Evolutionary conservation across 2,329 filamentous ascomycete genomes (phyloP).

Genomic region (Volutella citrinella): DNA sequence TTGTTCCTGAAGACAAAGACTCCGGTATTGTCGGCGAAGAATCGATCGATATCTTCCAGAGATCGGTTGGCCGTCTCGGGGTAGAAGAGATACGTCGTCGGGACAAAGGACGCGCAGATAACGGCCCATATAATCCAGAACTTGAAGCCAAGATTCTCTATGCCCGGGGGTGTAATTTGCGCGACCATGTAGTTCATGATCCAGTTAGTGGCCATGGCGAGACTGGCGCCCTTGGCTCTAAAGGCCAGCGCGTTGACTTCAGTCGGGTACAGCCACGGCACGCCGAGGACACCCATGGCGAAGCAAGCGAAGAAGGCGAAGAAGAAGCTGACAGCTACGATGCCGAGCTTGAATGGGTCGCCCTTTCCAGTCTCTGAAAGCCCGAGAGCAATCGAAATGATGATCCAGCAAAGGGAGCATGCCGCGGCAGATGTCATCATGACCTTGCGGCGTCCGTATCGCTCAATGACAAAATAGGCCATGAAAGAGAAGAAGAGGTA

Average conservation of each 20-base stretch:
- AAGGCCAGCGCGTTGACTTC: slow-evolving; percentile 35
- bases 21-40: too few species aligned
- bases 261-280: slow-evolving; percentile 26
- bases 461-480: too few species aligned
- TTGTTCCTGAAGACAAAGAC: too few species aligned
- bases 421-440: too few species aligned
- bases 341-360: too few species aligned
- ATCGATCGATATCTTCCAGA: slow-evolving; percentile 40
- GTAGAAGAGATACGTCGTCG: slow-evolving; percentile 43
- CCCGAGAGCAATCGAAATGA: too few species aligned
- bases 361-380: too few species aligned
- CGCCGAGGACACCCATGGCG: slow-evolving; percentile 21
- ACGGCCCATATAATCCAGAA: slow-evolving; percentile 51
- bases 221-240: slow-evolving; percentile 30
- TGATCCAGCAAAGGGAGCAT: too few species aligned
- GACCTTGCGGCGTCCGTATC: too few species aligned
- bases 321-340: slow-evolving; percentile 20
- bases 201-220: slow-evolving; percentile 34
- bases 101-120: slow-evolving; percentile 40
- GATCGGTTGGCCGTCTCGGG: slow-evolving; percentile 40
- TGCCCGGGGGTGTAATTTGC: slow-evolving; percentile 30
- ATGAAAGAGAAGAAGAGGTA: too few species aligned
- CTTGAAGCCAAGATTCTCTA: slow-evolving; percentile 43
- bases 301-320: slow-evolving; percentile 30
- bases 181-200: slow-evolving; percentile 32